A percentile compares a stretch with the other conserved stretches of the same genome.
Conservation (phyloP, 352 stramenopile species). For the Discostella stelligera region DNA sequence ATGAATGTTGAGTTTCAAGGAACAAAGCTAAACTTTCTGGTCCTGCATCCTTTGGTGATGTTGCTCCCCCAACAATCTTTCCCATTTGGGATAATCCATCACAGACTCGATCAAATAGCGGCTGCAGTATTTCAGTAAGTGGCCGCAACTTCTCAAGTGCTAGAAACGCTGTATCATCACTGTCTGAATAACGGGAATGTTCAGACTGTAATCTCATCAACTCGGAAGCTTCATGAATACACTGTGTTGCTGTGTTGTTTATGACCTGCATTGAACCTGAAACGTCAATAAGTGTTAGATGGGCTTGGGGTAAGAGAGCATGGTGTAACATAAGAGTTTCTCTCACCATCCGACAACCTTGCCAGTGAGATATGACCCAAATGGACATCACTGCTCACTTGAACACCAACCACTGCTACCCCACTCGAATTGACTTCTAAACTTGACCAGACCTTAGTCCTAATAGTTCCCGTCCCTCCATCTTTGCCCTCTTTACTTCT, state of each 20-base stretch:
- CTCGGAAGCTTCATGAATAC: constrained; percentile 59
- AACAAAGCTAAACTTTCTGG: constrained; percentile 61
- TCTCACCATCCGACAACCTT: constrained; percentile 55
- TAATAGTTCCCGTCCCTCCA: constrained; percentile 10
- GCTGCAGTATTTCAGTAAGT: constrained; percentile 59
- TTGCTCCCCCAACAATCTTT: constrained; percentile 70
- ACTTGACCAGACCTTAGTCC: constrained; percentile 63
- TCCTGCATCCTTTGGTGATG: constrained; percentile 51
- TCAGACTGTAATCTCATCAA: constrained; percentile 39
- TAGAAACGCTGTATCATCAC: constrained; percentile 34
- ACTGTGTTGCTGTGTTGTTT: constrained; percentile 67
- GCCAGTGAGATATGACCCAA: constrained; percentile 71
- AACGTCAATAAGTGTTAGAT: background rate
- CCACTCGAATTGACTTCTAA: constrained; percentile 46
- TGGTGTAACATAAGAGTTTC: background rate
- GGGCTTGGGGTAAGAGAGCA: constrained; percentile 3
- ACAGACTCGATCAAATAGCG: constrained; percentile 55
- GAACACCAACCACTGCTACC: constrained; percentile 47
- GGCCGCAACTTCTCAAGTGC: constrained; percentile 47
- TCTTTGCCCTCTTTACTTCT: constrained; percentile 6
- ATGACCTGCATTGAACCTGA: constrained; percentile 50
- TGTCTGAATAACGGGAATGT: constrained; percentile 6
- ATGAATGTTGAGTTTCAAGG: constrained; percentile 58
- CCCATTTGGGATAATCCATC: constrained; percentile 61
- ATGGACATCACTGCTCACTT: constrained; percentile 62